phyloP scores from a whole-genome alignment of 495 filamentous ascomycete species.

The Penicillium ochrochloron region DNA sequence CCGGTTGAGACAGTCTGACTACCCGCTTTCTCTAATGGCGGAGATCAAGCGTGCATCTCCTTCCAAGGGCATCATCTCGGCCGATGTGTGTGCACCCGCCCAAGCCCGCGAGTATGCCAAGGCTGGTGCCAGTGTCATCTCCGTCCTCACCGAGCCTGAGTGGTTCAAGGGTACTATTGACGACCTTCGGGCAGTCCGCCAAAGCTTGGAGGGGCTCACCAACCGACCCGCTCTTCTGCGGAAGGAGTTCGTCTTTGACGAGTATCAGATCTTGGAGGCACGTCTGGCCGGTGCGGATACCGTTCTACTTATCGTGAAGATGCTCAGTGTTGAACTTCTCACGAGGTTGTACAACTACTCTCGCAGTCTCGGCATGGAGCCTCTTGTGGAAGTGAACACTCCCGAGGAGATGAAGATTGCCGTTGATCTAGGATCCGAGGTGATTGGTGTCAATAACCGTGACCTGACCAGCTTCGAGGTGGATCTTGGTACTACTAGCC shows the following conservation, averaged over 20 bases:
- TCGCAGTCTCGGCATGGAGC: slow-evolving; percentile 92
- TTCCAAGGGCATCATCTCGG: slow-evolving; percentile 92
- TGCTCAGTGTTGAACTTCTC: slow-evolving; percentile 81
- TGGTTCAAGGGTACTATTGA: slow-evolving; percentile 99
- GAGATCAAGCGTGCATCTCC: slow-evolving; percentile 97
- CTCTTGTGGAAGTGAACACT: slow-evolving; percentile 95
- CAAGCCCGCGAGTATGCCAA: slow-evolving; percentile 92
- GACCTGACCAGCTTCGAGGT: slow-evolving; percentile 96
- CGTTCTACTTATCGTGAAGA: slow-evolving; percentile 96
- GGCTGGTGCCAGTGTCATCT: slow-evolving; percentile 94
- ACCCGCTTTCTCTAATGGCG: slow-evolving; percentile 84
- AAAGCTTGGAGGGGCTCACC: slow-evolving; percentile 84
- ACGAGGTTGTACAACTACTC: slow-evolving; percentile 85
- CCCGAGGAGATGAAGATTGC: slow-evolving; percentile 90
- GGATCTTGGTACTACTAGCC: slow-evolving; percentile 90
- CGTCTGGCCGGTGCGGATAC: slow-evolving; percentile 93
- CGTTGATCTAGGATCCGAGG: slow-evolving; percentile 83
- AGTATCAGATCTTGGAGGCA: slow-evolving; percentile 97
- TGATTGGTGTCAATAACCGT: slow-evolving; percentile 97
- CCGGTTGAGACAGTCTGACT: slow-evolving; percentile 79
- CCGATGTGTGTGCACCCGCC: slow-evolving; percentile 81
- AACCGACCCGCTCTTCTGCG: slow-evolving; percentile 90
- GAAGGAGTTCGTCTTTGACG: slow-evolving; percentile 98
- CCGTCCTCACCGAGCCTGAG: slow-evolving; percentile 94
- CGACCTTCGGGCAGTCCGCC: slow-evolving; percentile 85